Evolutionary conservation across 148 eudicot genomes (phyloP), one percentile per base, ranked within the genome.

Genomic region (Drosera capensis): DNA sequence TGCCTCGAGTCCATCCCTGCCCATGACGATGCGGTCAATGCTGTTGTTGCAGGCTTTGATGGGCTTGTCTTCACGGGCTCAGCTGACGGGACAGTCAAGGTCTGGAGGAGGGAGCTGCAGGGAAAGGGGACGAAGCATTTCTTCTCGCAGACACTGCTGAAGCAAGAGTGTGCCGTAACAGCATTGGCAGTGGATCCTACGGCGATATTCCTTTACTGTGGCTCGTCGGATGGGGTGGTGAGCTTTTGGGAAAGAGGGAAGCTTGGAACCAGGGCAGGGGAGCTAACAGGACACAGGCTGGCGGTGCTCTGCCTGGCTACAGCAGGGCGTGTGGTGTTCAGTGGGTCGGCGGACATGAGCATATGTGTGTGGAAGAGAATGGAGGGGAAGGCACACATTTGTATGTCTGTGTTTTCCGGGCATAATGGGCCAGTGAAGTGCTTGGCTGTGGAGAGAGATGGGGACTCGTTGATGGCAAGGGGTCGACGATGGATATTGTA

Each of bases 51-150:
- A 0, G 94, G 79, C 0, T 79, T 79, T 17, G 71, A 79, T 8
- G 94, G 84, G 0, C 43, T 79, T 2, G 74, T 83, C 1, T 79
- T 83, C 52, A 70, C 78, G 0, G 94, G 94, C 9, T 83, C 87
- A 0, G 94, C 86, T 0, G 94, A 82, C 8, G 94, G 94, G 0
- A 65, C 68, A 0, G 71, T 82, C 0, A 82, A 83, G 43, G 74
- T 71, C 0, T 83, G 94, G 94, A 47, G 84, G 1, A 54, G 81
- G 14, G 87, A 83, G 53, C 45, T 56, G n/a, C 87, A 82, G 23
- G 81, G 80, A 0, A 83, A 76, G 31, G 74, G 87, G n/a, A 78
- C 86, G 0, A 79, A 83, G 28, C 94, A 83, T 40, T 79, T 61
- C 57, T 79, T 79, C 25, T 73, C 83, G 1, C 80, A 76, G 17